Evolutionary conservation across 768 basidiomycete genomes (phyloP).

Genomic region (Collybia nuda): DNA sequence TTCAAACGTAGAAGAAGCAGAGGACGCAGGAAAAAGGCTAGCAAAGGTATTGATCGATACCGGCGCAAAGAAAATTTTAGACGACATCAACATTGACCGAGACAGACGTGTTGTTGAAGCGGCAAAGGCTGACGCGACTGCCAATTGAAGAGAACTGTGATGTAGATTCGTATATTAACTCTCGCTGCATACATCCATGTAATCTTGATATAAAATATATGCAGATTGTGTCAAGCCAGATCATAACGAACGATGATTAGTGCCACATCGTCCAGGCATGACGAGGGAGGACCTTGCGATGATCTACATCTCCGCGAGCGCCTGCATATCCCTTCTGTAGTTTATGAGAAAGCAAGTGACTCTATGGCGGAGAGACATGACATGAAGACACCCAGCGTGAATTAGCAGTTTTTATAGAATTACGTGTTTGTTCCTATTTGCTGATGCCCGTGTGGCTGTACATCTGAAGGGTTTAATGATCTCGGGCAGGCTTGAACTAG

Average conservation of each 20-base stretch:
- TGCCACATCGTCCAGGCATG: slow-evolving; percentile 17
- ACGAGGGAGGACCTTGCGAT: slow-evolving; percentile 26
- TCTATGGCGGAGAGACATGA: slow-evolving; percentile 63
- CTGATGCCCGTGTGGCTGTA: slow-evolving; percentile 4
- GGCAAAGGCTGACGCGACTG: slow-evolving; percentile 24
- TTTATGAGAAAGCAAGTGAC: slow-evolving; percentile 59
- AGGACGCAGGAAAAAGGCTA: slow-evolving; percentile 63
- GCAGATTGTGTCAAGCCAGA: slow-evolving; percentile 30
- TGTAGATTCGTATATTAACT: no score
- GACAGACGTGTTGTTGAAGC: slow-evolving; percentile 44
- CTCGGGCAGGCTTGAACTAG: neutral
- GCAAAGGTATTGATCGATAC: slow-evolving; percentile 62
- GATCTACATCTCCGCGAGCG: slow-evolving; percentile 72
- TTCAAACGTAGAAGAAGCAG: slow-evolving; percentile 54
- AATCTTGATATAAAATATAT: no score
- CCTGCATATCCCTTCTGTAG: slow-evolving; percentile 46
- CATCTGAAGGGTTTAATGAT: slow-evolving; percentile 1
- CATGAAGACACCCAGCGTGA: slow-evolving; percentile 20
- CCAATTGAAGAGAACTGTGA: neutral
- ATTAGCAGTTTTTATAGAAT: slow-evolving; percentile 23
- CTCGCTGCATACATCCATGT: no score
- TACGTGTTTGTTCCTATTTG: slow-evolving; percentile 13
- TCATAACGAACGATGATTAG: slow-evolving; percentile 22
- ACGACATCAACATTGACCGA: slow-evolving; percentile 77
- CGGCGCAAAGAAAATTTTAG: slow-evolving; percentile 80